A percentile compares a stretch with the other conserved stretches of the same genome.
phyloP scores from a whole-genome alignment of 768 basidiomycete species.

The Hericium coralloides region DNA sequence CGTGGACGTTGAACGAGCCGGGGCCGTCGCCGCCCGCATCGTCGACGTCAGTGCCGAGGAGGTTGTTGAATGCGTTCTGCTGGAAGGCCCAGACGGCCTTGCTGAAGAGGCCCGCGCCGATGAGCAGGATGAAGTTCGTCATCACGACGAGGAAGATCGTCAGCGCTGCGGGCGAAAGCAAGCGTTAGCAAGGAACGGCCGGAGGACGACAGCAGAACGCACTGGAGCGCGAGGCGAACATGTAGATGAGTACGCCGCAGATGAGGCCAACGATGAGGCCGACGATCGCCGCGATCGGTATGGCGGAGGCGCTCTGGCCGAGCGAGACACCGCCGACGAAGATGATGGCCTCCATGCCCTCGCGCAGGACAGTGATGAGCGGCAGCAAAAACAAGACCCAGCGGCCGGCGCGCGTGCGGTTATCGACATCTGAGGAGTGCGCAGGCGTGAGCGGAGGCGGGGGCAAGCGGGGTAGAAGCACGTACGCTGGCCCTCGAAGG shows the following conservation, averaged over 20 bases:
- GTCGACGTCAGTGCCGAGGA: slow-evolving; percentile 71
- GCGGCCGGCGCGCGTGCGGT: slow-evolving; percentile 48
- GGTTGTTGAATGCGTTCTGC: slow-evolving; percentile 49
- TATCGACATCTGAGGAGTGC: slow-evolving; percentile 31
- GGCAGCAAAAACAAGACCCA: slow-evolving; percentile 90
- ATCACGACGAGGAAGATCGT: slow-evolving; percentile 85
- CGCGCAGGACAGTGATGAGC: slow-evolving; percentile 85
- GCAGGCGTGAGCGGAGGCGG: neutral
- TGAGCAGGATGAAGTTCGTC: slow-evolving; percentile 86
- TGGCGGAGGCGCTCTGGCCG: slow-evolving; percentile 69
- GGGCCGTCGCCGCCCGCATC: slow-evolving; percentile 67
- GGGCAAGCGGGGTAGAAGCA: neutral
- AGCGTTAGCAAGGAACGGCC: neutral
- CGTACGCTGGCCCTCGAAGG: slow-evolving; percentile 58
- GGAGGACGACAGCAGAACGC: slow-evolving; percentile 14
- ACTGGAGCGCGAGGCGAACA: slow-evolving; percentile 70
- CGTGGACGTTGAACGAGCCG: slow-evolving; percentile 72
- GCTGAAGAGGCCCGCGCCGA: slow-evolving; percentile 90
- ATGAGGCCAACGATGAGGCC: slow-evolving; percentile 73
- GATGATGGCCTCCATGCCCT: slow-evolving; percentile 89
- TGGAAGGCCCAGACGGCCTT: slow-evolving; percentile 70
- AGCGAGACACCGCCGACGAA: slow-evolving; percentile 94
- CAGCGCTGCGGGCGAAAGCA: slow-evolving; percentile 40
- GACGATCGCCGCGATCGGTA: slow-evolving; percentile 84
- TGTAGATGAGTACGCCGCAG: slow-evolving; percentile 71